Evolutionary conservation across 2,329 filamentous ascomycete species (phyloP).

Genomic region (Claviceps fusiformis): DNA sequence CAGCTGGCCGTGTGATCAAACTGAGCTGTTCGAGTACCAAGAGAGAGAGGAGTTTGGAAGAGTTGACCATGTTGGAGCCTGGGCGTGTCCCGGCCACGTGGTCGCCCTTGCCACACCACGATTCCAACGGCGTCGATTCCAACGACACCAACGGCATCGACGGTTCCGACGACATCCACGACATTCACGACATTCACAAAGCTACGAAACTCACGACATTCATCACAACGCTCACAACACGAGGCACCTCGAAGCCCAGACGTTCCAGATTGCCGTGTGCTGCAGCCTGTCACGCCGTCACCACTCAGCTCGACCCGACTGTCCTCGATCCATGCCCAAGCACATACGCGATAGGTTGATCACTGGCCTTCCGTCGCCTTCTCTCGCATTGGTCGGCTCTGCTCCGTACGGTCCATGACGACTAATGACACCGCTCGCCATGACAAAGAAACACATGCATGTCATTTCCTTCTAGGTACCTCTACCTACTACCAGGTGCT

Average conservation of each 20-base stretch:
- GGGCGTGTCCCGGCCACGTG: not conserved
- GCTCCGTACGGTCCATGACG: not conserved
- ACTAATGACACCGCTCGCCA: not conserved
- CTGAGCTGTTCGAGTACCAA: not conserved
- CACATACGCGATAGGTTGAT: not conserved
- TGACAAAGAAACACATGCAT: not conserved
- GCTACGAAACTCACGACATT: no score
- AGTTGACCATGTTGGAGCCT: not conserved
- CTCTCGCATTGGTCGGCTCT: not conserved
- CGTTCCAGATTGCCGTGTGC: not conserved
- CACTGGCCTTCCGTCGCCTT: not conserved
- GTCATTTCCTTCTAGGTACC: not conserved
- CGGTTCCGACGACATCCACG: not conserved
- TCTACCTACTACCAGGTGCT: not conserved
- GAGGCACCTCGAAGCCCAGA: no score
- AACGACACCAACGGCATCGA: not conserved
- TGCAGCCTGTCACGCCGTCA: not conserved
- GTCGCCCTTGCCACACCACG: not conserved
- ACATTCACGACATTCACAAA: not conserved
- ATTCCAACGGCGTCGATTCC: no score
- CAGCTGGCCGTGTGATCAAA: not conserved
- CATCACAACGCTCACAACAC: no score
- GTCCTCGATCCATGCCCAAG: not conserved
- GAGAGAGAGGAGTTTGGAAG: not conserved
- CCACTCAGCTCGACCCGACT: not conserved